Conservation (phyloP, 2,329 filamentous ascomycete genomes). For the Grosmannia penicillata region DNA sequence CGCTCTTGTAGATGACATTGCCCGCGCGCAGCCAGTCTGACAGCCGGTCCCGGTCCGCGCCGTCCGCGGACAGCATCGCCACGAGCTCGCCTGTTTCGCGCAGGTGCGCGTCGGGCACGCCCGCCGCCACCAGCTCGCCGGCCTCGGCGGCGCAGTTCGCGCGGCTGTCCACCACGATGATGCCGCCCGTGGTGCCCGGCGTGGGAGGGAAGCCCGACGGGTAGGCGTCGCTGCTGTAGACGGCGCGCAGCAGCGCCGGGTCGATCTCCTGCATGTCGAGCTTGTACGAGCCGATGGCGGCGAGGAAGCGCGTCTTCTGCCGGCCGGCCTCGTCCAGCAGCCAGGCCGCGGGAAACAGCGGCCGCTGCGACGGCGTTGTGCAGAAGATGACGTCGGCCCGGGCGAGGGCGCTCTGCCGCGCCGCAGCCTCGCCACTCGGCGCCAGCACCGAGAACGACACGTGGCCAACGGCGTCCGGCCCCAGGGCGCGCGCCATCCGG, state of each 20-base stretch:
- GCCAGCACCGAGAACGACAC: conserved; percentile 15
- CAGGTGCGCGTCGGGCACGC: conserved; percentile 38
- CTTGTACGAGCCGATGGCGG: conserved; percentile 37
- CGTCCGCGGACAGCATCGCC: conserved; percentile 34
- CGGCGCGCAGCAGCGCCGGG: conserved; percentile 35
- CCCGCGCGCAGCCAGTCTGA: conserved; percentile 40
- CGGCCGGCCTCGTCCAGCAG: conserved; percentile 25
- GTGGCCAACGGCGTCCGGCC: conserved; percentile 23
- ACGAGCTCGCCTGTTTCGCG: conserved; percentile 47
- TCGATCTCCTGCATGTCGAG: conserved; percentile 54
- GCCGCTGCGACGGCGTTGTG: conserved; percentile 41
- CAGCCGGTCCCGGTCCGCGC: conserved; percentile 12
- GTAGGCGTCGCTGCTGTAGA: neutral
- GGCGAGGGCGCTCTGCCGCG: conserved; percentile 19
- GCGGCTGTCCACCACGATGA: conserved; percentile 37
- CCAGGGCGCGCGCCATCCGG: neutral
- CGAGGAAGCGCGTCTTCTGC: conserved; percentile 26
- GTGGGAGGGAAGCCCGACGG: neutral
- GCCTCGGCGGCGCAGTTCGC: conserved; percentile 48
- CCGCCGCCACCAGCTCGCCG: conserved; percentile 51
- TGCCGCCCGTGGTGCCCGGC: conserved; percentile 12
- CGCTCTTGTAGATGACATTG: conserved; percentile 56
- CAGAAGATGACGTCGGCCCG: conserved; percentile 48
- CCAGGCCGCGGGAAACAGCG: conserved; percentile 41
- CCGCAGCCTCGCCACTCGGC: conserved; percentile 1